Percentiles rank a stretch among this genome's conserved stretches.
Conservation (phyloP, 495 filamentous ascomycete genomes). For the Penicillium chermesinum region DNA sequence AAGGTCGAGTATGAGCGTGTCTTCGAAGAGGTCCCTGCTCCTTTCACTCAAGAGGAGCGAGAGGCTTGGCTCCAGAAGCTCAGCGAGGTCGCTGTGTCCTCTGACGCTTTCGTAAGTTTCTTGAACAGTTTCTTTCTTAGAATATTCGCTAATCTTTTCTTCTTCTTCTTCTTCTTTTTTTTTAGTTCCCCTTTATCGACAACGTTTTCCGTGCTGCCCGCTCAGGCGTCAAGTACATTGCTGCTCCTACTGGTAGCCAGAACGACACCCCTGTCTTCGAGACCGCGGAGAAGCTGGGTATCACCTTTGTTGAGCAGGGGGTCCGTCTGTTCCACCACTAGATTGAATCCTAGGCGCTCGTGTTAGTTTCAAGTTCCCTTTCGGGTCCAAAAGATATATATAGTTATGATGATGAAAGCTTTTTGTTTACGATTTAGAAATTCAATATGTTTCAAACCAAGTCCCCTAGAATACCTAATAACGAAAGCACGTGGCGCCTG, state of each 20-base stretch:
- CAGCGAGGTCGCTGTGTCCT: conserved; percentile 76
- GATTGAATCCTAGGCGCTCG: conserved; percentile 6
- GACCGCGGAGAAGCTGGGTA: conserved; percentile 88
- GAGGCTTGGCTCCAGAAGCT: conserved; percentile 77
- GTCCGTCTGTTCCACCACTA: conserved; percentile 88
- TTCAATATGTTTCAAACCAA: conserved; percentile 21
- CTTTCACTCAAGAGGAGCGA: conserved; percentile 81
- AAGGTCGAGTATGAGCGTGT: conserved; percentile 77
- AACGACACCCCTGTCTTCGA: conserved; percentile 85
- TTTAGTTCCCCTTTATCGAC: conserved; percentile 93
- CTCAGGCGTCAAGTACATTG: conserved; percentile 92
- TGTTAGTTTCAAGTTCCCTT: not conserved
- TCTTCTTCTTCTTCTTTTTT: too few species aligned
- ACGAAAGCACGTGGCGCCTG: too few species aligned
- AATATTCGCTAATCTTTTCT: too few species aligned
- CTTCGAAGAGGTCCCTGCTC: conserved; percentile 84
- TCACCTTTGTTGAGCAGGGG: conserved; percentile 86
- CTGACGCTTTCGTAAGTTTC: conserved; percentile 84
- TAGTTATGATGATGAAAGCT: conserved; percentile 28
- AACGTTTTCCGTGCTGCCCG: conserved; percentile 87
- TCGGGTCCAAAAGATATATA: conserved; percentile 17
- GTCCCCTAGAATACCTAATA: too few species aligned
- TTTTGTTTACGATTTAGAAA: conserved; percentile 26
- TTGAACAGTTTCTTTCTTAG: not conserved
- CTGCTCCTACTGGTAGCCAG: conserved; percentile 87